These are phyloP conservation scores for Linnemannia elongata DNA, from an alignment of 192 early-diverging fungal species.

Conservation along the genomic window DNA sequence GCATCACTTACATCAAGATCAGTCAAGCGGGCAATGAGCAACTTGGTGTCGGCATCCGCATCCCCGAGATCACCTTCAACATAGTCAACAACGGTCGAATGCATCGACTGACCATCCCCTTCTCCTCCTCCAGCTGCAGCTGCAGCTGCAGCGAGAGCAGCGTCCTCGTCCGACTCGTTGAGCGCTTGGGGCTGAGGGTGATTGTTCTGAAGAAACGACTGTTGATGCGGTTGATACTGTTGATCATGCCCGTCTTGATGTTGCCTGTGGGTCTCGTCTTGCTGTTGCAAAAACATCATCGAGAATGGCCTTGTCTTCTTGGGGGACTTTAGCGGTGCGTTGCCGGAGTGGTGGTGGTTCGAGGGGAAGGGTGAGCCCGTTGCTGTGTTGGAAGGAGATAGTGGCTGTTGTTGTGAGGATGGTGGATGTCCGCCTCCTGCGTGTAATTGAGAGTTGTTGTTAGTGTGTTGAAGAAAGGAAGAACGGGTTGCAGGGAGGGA, in stretches of 20 bases:
- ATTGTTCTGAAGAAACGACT: background rate
- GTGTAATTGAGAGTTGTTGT: background rate
- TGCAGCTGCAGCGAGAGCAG: background rate
- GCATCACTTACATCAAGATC: conserved; percentile 56
- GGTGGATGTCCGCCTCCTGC: background rate
- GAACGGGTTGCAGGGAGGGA: conserved; percentile 22
- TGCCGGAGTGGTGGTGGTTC: background rate
- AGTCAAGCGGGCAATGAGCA: conserved; percentile 50
- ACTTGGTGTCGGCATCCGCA: conserved; percentile 34
- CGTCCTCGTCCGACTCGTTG: conserved; percentile 54
- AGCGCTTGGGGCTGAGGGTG: conserved; percentile 20
- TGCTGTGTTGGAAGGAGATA: background rate
- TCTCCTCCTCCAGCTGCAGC: background rate
- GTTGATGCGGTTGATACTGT: background rate
- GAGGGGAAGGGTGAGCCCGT: background rate
- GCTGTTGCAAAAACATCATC: conserved; percentile 56
- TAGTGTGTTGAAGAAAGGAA: conserved; percentile 22
- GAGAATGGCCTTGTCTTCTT: conserved; percentile 48
- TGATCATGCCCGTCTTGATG: conserved; percentile 7
- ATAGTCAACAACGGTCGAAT: conserved; percentile 25
- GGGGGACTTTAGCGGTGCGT: conserved; percentile 35
- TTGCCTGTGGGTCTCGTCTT: conserved; percentile 35
- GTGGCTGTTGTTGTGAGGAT: background rate
- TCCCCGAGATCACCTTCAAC: conserved; percentile 46
- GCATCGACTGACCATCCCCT: conserved; percentile 25